Evolutionary conservation across 306 rosid species (phyloP).

Genomic region (Trifolium subterraneum): DNA sequence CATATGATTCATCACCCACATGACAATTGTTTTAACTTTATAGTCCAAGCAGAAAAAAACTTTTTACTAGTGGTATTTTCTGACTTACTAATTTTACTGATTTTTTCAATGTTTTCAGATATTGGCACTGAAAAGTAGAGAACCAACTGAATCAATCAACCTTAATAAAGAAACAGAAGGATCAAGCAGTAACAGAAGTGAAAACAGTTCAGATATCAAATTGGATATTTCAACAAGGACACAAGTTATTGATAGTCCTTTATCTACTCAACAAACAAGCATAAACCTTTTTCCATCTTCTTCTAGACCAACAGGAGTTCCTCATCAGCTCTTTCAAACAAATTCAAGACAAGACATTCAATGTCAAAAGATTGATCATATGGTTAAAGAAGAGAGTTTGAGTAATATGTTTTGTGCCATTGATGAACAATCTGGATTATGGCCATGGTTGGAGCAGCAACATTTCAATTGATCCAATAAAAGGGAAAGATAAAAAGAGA

Average conservation of each 20-base stretch:
- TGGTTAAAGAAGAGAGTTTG: constrained; percentile 77
- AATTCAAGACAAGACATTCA: constrained; percentile 75
- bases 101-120: constrained; percentile 53
- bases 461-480: constrained; percentile 66
- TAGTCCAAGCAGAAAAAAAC: not conserved
- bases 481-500: not conserved
- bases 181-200: constrained; percentile 98
- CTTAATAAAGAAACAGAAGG: constrained; percentile 99
- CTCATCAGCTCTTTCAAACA: constrained; percentile 82
- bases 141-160: constrained; percentile 93
- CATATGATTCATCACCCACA: not conserved
- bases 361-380: constrained; percentile 73
- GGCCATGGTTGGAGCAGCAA: constrained; percentile 99
- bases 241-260: constrained; percentile 82
- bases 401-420: constrained; percentile 88
- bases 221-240: constrained; percentile 92
- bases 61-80: constrained; percentile 10
- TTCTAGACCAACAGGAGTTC: constrained; percentile 67
- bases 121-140: constrained; percentile 90
- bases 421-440: constrained; percentile 92
- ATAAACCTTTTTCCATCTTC: constrained; percentile 69
- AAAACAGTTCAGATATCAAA: constrained; percentile 92
- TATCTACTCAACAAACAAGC: constrained; percentile 60
- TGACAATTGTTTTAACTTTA: not conserved
- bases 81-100: constrained; percentile 16